phyloP scores from a whole-genome alignment of 2,329 filamentous ascomycete species.

The Magnaporthiopsis incrustans region DNA sequence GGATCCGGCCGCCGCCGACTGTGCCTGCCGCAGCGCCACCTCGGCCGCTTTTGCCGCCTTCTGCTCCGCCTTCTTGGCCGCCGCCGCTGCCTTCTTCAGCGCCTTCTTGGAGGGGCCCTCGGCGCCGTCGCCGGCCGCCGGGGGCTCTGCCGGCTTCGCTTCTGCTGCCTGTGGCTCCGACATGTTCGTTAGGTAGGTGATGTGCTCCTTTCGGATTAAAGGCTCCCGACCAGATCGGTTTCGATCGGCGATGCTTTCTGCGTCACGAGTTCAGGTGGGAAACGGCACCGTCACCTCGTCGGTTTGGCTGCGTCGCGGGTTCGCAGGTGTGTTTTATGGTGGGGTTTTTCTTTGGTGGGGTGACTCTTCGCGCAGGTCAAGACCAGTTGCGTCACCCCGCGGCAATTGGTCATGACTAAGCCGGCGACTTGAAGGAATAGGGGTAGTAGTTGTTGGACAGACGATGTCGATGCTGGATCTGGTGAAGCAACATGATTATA shows the following conservation, averaged over 20 bases:
- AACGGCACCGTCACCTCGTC: background rate
- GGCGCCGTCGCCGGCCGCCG: constrained; percentile 17
- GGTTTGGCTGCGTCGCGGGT: background rate
- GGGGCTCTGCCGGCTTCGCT: constrained; percentile 3
- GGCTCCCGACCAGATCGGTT: background rate
- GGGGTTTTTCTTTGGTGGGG: constrained; percentile 7
- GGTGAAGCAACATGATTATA: background rate
- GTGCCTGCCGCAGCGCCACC: constrained; percentile 49
- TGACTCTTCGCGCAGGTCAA: constrained; percentile 1
- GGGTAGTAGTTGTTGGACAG: background rate
- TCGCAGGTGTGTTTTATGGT: background rate
- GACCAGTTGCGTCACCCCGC: background rate
- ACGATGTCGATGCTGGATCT: background rate
- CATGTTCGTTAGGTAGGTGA: background rate
- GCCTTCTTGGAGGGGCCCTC: constrained; percentile 65
- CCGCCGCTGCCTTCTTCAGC: constrained; percentile 74
- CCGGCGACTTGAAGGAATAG: background rate
- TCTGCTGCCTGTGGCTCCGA: constrained; percentile 5
- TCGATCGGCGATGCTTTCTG: background rate
- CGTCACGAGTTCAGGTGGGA: background rate
- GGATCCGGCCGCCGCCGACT: constrained; percentile 57
- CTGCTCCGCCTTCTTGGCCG: constrained; percentile 80
- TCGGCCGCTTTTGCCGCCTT: constrained; percentile 69
- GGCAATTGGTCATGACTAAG: background rate
- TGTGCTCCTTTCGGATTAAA: background rate